A percentile compares a stretch with the other conserved stretches of the same genome.
Conservation (phyloP, 1,284 basidiomycete genomes). For the Pulchroboletus neoregius region DNA sequence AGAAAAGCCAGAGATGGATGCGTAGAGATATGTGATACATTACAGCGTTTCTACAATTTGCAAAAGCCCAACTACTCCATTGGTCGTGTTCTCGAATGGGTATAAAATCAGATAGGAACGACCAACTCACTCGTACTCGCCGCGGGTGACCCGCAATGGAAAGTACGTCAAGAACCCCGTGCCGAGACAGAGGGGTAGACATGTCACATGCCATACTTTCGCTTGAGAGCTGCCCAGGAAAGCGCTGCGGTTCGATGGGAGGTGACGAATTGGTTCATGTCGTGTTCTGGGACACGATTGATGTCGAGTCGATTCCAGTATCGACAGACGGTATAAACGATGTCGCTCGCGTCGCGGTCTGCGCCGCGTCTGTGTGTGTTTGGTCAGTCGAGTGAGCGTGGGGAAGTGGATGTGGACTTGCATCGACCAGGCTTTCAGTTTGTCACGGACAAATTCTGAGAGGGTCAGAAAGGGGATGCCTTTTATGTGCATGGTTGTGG, state of each 20-base stretch:
- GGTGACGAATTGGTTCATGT: conserved; percentile 69
- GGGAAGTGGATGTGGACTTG: conserved; percentile 35
- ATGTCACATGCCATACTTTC: conserved; percentile 57
- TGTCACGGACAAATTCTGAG: conserved; percentile 76
- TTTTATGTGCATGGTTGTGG: conserved; percentile 61
- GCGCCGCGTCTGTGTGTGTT: conserved; percentile 48
- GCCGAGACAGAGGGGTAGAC: neutral
- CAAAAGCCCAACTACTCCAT: conserved; percentile 16
- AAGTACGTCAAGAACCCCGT: conserved; percentile 1
- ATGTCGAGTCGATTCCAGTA: conserved; percentile 77
- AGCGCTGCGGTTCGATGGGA: conserved; percentile 52
- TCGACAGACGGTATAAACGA: conserved; percentile 58
- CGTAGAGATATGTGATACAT: conserved; percentile 16
- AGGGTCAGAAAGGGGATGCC: conserved; percentile 70
- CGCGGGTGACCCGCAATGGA: neutral
- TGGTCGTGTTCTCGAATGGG: conserved; percentile 16
- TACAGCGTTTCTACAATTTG: conserved; percentile 24
- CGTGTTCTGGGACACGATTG: conserved; percentile 74
- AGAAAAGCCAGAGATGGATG: no score
- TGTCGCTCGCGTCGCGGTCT: conserved; percentile 69
- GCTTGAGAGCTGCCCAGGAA: conserved; percentile 65
- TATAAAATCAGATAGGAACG: conserved; percentile 31
- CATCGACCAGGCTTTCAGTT: conserved; percentile 75
- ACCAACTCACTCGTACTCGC: conserved; percentile 1
- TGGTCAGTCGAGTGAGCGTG: conserved; percentile 4